Evolutionary conservation across 2,329 filamentous ascomycete species (phyloP), one percentile per base, ranked within the genome.

Genomic region (Diplodia sapinea): DNA sequence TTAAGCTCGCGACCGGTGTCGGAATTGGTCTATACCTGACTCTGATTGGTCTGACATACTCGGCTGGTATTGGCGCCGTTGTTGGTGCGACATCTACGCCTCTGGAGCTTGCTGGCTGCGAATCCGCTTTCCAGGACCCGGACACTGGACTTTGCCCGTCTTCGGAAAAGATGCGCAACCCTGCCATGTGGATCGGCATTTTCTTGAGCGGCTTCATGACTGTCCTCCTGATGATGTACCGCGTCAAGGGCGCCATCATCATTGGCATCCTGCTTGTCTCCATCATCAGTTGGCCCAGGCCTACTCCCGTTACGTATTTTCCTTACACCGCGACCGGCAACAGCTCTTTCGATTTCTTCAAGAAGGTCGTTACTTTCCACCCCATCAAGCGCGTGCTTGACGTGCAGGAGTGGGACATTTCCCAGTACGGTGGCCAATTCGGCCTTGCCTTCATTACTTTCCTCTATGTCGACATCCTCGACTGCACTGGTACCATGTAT

Each of bases 381-480:
- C 86, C 88, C 6, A 96, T 96, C 75, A 76, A 84, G 69, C 85
- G 86, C 59, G 89, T 87, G 4, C 84, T 96, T 15, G 85, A 84
- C 40, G 92, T 89, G 1, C 91, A 93, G 75, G 82, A 92, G 68
- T 96, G 91, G 89, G 82, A 91, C 72, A 82, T 96, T 29, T 80
- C 84, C 8, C 83, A 83, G 4, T 88, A 92, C 68, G 88, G 90
- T 12, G 87, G 87, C 3, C 89, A 95, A 74, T 96, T 96, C 74
- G 91, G 90, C 33, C 84, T 95, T 61, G 93, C 93, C 0, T 88
- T 96, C 70, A 89, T 96, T 77, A 96, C 93, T 2, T 96, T 96
- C 81, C 84, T 96, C 26, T 96, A 96, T 74, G 92, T 96, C 71
- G 93, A 96, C 74, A 94, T 96, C 69, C 87, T 96, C 54, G 93